These are phyloP conservation scores for Lentinula detonsa DNA, from an alignment of 768 basidiomycete genomes.

Conservation along the genomic window DNA sequence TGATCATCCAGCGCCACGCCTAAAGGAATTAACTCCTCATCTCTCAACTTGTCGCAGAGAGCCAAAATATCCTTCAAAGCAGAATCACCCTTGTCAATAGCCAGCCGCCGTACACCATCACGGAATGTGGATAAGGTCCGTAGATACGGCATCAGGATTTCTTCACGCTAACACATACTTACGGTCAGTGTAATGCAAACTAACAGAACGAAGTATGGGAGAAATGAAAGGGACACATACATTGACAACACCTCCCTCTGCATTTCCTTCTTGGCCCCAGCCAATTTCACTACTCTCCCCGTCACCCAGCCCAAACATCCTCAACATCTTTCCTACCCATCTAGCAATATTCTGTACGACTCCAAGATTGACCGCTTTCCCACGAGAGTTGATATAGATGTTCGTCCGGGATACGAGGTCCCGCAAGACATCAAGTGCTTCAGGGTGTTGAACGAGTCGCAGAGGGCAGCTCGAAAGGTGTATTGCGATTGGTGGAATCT, in stretches of 20 bases:
- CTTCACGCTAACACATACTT: slow-evolving; percentile 56
- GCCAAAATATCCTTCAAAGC: slow-evolving; percentile 76
- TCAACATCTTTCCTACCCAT: too few species aligned
- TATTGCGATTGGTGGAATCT: too few species aligned
- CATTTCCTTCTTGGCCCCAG: slow-evolving; percentile 69
- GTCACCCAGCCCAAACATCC: too few species aligned
- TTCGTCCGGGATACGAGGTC: too few species aligned
- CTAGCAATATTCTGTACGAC: too few species aligned
- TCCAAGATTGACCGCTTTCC: too few species aligned
- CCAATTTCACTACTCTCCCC: too few species aligned
- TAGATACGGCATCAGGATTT: slow-evolving; percentile 84
- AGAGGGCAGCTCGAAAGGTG: too few species aligned
- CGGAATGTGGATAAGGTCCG: slow-evolving; percentile 83
- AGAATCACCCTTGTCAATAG: slow-evolving; percentile 62
- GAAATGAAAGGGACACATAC: slow-evolving; percentile 24
- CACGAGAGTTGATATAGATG: too few species aligned
- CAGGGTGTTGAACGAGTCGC: too few species aligned
- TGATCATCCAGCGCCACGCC: slow-evolving; percentile 97
- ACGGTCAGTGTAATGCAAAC: background rate
- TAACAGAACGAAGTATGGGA: background rate
- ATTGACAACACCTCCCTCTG: slow-evolving; percentile 38
- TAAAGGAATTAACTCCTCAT: slow-evolving; percentile 84
- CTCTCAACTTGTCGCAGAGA: slow-evolving; percentile 86
- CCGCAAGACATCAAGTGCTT: too few species aligned
- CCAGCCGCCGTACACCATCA: slow-evolving; percentile 78